Evolutionary conservation across 805 yeast species (phyloP), one percentile per base, ranked within the genome.

Genomic region (Metschnikowia hibisci): DNA sequence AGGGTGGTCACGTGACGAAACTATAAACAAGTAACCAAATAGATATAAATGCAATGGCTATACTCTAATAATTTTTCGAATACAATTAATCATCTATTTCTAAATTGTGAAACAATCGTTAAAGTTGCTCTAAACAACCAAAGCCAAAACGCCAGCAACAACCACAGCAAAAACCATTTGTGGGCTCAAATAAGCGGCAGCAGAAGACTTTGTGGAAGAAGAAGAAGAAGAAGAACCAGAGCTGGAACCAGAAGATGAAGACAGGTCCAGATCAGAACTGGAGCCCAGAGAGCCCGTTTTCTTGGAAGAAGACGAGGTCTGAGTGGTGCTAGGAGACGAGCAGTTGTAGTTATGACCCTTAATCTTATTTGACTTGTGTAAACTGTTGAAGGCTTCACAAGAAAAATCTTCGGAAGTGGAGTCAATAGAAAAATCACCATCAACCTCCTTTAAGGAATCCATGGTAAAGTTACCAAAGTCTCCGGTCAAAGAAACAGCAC

Each of bases 261-360:
- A 51, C 13, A 60, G 50, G 34, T 58, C 49, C 16, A 60, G 47
- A 20, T 46, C 41, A 12, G 55, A 37, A 25, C 48, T 29, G n/a
- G 58, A 51, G 23, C 50, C 32, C 12, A 57, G 35, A 13, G 46
- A 34, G 29, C 44, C 28, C 12, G 47, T 36, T 13, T 47, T 40
- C 6, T 45, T 33, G 8, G 51, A 30, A 27, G 41, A 37, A 41
- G 56, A 47, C 25, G 60, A 44, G 26, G 53, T 39, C 15, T 51
- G 32, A 13, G 61, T 43, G 37, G 58, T 57, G 35, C 57, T 43
- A 34, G 70, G 69, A 29, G 69, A 56, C 16, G 68, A 51, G 58
- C 75, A 70, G 53, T 59, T 62, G 60, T 56, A 69, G 66, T 69
- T 69, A 62, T 70, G 72, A 43, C 75, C 75, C 56, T 67, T 62